phyloP scores from a whole-genome alignment of 208 protist genomes.

The Acanthamoeba culbertsoni region DNA sequence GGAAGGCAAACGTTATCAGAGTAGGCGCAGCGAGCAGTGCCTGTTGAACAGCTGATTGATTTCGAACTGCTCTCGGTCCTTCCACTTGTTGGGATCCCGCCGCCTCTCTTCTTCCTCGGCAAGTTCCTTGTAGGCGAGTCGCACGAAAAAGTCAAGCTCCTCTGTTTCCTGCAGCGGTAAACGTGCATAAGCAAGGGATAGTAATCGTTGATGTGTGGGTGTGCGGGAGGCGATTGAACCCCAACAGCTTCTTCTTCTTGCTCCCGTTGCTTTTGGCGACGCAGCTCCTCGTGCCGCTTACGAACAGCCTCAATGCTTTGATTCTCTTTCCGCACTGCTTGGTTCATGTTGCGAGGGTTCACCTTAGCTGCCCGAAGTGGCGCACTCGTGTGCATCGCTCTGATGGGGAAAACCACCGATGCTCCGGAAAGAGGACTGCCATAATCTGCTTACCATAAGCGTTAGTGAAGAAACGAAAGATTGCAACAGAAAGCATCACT shows the following conservation, averaged over 20 bases:
- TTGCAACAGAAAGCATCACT: too few relatives aligned
- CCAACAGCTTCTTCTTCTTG: not conserved
- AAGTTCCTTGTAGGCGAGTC: not conserved
- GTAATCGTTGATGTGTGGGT: not conserved
- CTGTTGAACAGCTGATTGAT: slow-evolving; percentile 16
- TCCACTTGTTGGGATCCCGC: not conserved
- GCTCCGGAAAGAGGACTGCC: too few relatives aligned
- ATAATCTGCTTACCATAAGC: too few relatives aligned
- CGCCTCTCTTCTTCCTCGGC: not conserved
- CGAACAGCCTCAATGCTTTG: not conserved
- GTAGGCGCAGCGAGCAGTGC: not conserved
- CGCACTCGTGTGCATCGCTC: not conserved
- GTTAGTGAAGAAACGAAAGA: too few relatives aligned
- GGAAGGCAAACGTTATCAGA: not conserved
- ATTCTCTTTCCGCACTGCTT: not conserved
- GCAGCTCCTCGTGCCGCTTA: not conserved
- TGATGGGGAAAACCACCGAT: not conserved
- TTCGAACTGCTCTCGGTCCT: not conserved
- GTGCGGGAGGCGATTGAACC: too few relatives aligned
- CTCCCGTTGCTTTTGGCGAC: not conserved
- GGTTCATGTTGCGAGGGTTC: slow-evolving; percentile 26
- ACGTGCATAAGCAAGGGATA: not conserved
- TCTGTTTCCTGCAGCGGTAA: not conserved
- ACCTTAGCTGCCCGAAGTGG: not conserved
- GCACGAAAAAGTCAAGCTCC: not conserved